A percentile compares a stretch with the other conserved stretches of the same genome.
Evolutionary conservation across 805 yeast species (phyloP).

Genomic region (Saturnispora saitoi): DNA sequence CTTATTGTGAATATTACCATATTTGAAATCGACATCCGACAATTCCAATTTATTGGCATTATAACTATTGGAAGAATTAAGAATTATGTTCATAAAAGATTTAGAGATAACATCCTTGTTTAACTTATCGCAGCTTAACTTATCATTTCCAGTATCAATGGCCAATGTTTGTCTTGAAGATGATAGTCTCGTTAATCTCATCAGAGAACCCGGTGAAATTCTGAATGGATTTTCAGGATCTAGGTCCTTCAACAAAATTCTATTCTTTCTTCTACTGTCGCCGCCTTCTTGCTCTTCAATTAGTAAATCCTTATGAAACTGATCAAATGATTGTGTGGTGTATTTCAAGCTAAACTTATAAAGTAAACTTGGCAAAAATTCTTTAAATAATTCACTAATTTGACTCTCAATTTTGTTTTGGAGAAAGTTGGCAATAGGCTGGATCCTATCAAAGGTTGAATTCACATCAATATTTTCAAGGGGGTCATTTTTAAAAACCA

Average conservation of each 20-base stretch:
- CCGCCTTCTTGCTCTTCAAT: slow-evolving; percentile 25
- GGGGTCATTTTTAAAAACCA: slow-evolving; percentile 86
- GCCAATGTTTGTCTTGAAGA: slow-evolving; percentile 69
- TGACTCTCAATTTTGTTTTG: slow-evolving; percentile 79
- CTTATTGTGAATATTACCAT: slow-evolving; percentile 30
- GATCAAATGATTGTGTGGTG: slow-evolving; percentile 34
- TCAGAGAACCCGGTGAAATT: slow-evolving; percentile 56
- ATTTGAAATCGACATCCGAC: slow-evolving; percentile 22
- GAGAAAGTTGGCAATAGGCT: slow-evolving; percentile 72
- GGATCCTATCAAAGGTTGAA: slow-evolving; percentile 80
- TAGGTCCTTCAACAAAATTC: slow-evolving; percentile 36
- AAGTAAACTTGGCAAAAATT: slow-evolving; percentile 71
- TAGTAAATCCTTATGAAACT: slow-evolving; percentile 29
- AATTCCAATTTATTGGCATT: slow-evolving; percentile 28
- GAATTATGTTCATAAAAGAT: slow-evolving; percentile 25
- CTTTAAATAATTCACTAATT: slow-evolving; percentile 72
- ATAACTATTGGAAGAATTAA: slow-evolving; percentile 20
- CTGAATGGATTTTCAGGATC: slow-evolving; percentile 50
- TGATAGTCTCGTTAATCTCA: slow-evolving; percentile 57
- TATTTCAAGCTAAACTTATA: slow-evolving; percentile 68
- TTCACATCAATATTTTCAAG: slow-evolving; percentile 72
- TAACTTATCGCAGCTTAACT: slow-evolving; percentile 27
- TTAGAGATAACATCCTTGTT: slow-evolving; percentile 28
- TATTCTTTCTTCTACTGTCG: slow-evolving; percentile 27
- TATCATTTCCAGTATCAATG: slow-evolving; percentile 5